Base-by-base conservation (phyloP, 306 rosid genomes). In the Lathyrus sativus region DNA sequence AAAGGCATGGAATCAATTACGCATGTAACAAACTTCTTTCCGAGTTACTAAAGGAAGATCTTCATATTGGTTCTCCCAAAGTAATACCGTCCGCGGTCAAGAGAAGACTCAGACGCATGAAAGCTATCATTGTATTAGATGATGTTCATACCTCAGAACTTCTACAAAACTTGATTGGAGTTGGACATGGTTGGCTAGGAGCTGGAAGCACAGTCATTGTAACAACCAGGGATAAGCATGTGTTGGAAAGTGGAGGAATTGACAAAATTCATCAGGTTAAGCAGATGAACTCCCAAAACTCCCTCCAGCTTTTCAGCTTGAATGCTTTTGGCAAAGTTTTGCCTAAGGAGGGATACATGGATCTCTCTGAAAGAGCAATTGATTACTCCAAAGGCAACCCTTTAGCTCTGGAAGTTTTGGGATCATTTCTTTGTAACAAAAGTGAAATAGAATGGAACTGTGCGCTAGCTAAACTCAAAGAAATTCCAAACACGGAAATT, bases 371-470 rank as follows among this genome's bases (percentile, higher is more conserved):
- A 3, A 33, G 22, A 50, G 76, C 53, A 12, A 15, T 77, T 3
- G 8, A 1, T 11, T 74, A 65, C 65, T 59, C 72, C 24, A 44
- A 50, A 4, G 77, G 82, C 3, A 48, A 48, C 39, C 85, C 82
- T 11, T 43, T 77, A 22, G 79, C 74, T 64, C 14, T 78, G 15
- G 33, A 19, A 7, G 45, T 73, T 24, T 73, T 81, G 35, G 87
- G 79, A 67, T 67, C 62, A 7, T 38, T 26, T 14, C 63, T 75
- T 38, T 46, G 14, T 26, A 15, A 46, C 2, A 67, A 9, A 59
- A 67, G 11, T 67, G 22, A 12, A 17, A 29, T 18, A 38, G 76
- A 72, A 37, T 82, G 86, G 86, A 10, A 57, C 0, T 19, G 42
- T 68, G 75, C 57, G 42, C 37, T 76, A 6, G 12, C 0, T 4